Conservation (phyloP, 2,329 filamentous ascomycete genomes). For the Pseudopithomyces chartarum region DNA sequence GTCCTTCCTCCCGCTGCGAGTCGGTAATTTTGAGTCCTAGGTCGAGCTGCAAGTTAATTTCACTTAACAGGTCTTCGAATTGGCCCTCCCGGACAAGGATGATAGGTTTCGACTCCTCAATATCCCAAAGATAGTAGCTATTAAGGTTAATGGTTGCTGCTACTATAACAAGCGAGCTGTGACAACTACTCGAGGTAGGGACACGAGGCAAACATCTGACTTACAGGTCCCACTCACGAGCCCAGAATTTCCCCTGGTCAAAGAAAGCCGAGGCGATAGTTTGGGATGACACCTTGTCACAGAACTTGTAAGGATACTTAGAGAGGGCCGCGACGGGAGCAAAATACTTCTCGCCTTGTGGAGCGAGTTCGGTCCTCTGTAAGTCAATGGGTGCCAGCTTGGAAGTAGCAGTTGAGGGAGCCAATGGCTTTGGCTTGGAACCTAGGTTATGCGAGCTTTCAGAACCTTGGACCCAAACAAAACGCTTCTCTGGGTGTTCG, state of each 20-base stretch:
- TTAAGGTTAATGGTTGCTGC: background rate
- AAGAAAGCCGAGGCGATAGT: conserved; percentile 61
- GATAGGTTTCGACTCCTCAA: conserved; percentile 55
- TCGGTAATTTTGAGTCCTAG: conserved; percentile 63
- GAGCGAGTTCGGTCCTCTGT: conserved; percentile 38
- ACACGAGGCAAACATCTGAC: conserved; percentile 38
- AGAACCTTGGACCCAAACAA: conserved; percentile 26
- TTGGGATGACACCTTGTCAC: conserved; percentile 56
- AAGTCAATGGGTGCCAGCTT: conserved; percentile 22
- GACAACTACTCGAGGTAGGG: background rate
- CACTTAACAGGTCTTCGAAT: conserved; percentile 65
- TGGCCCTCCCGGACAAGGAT: conserved; percentile 72
- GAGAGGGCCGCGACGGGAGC: conserved; percentile 54
- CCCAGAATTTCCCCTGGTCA: conserved; percentile 60
- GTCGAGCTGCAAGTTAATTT: conserved; percentile 65
- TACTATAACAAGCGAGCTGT: conserved; percentile 12
- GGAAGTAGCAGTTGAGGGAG: conserved; percentile 4
- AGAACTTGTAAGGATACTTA: conserved; percentile 65
- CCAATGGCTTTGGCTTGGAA: conserved; percentile 11
- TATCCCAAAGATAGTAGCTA: conserved; percentile 69
- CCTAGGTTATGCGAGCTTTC: conserved; percentile 30
- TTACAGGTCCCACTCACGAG: conserved; percentile 77
- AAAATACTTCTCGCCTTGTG: conserved; percentile 42
- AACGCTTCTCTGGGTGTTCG: conserved; percentile 23
- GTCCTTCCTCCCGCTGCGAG: conserved; percentile 56